phyloP scores from a whole-genome alignment of 352 stramenopile species.

The Plasmopara viticola region DNA sequence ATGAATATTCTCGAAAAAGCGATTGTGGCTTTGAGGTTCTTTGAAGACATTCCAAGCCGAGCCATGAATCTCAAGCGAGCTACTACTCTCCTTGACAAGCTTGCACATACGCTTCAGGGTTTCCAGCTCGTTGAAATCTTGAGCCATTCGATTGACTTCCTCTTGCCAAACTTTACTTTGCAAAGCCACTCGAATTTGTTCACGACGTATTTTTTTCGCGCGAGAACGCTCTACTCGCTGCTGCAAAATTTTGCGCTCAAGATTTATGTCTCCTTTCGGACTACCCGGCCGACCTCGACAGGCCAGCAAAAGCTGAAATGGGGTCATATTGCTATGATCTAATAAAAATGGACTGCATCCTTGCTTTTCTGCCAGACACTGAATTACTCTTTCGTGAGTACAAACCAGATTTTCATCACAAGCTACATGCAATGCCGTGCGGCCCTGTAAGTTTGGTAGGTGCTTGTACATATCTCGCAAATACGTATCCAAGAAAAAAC shows the following conservation, averaged over 20 bases:
- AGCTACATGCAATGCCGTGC: conserved; percentile 58
- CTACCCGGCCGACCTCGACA: conserved; percentile 54
- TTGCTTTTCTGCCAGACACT: conserved; percentile 41
- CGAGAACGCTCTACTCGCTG: conserved; percentile 28
- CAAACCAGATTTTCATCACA: conserved; percentile 82
- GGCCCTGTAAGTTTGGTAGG: conserved; percentile 52
- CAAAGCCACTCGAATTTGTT: conserved; percentile 28
- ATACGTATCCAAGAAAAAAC: conserved; percentile 58
- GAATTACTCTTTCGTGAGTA: conserved; percentile 63
- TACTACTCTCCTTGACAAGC: conserved; percentile 27
- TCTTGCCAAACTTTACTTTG: conserved; percentile 34
- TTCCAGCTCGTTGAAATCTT: conserved; percentile 52
- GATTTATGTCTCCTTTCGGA: conserved; percentile 31
- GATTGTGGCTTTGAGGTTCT: conserved; percentile 51
- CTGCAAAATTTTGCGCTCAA: conserved; percentile 27
- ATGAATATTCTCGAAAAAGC: conserved; percentile 49
- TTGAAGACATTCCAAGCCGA: conserved; percentile 44
- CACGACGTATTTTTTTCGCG: conserved; percentile 22
- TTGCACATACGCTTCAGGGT: conserved; percentile 33
- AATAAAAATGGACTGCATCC: conserved; percentile 46
- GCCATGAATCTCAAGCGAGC: conserved; percentile 10
- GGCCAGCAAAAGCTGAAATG: conserved; percentile 41
- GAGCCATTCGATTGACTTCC: conserved; percentile 33
- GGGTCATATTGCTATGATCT: conserved; percentile 37
- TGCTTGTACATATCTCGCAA: conserved; percentile 63